Evolutionary conservation across 192 early-diverging fungal species (phyloP).

Genomic region (Podila clonocystis): DNA sequence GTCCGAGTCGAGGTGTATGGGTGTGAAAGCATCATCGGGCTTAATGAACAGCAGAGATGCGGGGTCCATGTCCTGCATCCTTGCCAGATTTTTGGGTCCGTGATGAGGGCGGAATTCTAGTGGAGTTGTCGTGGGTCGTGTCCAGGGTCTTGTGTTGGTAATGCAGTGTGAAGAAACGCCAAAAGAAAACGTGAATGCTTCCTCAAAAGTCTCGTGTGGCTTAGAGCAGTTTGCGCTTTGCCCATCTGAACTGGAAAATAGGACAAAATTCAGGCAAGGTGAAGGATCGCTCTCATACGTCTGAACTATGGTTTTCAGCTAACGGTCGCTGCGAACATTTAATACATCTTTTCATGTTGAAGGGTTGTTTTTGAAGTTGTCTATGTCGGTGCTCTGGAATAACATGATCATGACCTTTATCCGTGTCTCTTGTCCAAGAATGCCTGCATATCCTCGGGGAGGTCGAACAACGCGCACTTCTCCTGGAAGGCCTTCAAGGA

Average conservation of each 20-base stretch:
- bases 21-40: constrained; percentile 9
- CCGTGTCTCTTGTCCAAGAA: constrained; percentile 56
- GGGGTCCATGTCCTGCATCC: constrained; percentile 35
- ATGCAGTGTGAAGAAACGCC: background rate
- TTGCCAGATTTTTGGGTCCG: no score
- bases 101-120: no score
- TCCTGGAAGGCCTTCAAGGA: constrained; percentile 73
- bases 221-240: background rate
- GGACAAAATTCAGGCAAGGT: background rate
- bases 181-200: background rate
- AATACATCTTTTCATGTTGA: background rate
- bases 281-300: background rate
- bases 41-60: constrained; percentile 28
- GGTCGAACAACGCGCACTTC: constrained; percentile 71
- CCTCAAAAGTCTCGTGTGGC: background rate
- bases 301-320: no score
- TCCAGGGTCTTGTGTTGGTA: background rate
- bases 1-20: constrained; percentile 14
- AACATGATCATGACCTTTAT: constrained; percentile 8
- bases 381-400: background rate
- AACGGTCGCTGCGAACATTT: no score
- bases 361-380: background rate
- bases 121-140: no score
- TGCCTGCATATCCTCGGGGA: constrained; percentile 60
- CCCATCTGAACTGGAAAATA: background rate